Evolutionary conservation across 75 land plant genomes (phyloP).

Genomic region (Cryptomeria japonica): DNA sequence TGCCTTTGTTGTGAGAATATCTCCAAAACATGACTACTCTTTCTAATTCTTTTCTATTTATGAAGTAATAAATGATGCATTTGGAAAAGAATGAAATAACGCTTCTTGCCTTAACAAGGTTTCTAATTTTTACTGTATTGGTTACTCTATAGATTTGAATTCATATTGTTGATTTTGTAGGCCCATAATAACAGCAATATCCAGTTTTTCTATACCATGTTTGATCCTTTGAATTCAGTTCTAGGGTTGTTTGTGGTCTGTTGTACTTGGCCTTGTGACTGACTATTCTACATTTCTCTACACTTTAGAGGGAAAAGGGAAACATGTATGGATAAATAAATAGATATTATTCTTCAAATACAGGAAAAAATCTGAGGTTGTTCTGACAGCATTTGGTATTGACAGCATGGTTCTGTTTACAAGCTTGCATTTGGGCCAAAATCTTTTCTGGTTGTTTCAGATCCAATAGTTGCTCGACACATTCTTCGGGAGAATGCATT

Average conservation of each 20-base stretch:
- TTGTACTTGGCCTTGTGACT: background rate
- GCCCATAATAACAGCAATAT: background rate
- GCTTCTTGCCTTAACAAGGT: background rate
- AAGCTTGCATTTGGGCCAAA: conserved; percentile 99
- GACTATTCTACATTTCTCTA: background rate
- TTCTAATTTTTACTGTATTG: background rate
- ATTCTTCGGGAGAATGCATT: conserved; percentile 98
- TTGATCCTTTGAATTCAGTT: background rate
- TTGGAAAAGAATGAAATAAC: background rate
- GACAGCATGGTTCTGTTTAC: conserved; percentile 97
- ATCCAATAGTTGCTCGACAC: conserved; percentile 94
- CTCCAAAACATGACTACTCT: background rate
- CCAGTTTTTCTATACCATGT: background rate
- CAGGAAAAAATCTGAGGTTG: background rate
- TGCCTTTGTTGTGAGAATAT: background rate
- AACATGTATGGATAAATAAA: background rate
- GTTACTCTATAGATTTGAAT: background rate
- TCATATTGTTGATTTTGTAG: background rate
- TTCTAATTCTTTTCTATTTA: background rate
- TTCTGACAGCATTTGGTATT: conserved; percentile 8
- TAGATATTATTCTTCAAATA: background rate
- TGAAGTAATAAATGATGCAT: background rate
- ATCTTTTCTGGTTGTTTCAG: conserved; percentile 97
- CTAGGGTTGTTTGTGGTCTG: background rate
- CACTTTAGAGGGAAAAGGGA: background rate